phyloP scores from a whole-genome alignment of 495 filamentous ascomycete species.

The Xylaria venustula region DNA sequence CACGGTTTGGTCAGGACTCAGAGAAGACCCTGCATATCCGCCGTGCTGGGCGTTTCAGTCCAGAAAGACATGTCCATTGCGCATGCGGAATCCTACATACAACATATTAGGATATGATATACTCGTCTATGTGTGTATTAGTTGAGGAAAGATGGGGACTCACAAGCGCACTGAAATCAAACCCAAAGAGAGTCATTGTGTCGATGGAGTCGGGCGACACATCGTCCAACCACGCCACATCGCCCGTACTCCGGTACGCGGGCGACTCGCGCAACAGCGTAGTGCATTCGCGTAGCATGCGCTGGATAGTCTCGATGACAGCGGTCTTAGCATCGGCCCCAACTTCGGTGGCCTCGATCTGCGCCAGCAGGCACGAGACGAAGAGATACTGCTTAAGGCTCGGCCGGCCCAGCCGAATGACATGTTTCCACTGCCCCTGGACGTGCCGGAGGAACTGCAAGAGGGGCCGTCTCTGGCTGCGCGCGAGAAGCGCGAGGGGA shows the following conservation, averaged over 20 bases:
- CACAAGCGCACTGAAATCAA: constrained; percentile 9
- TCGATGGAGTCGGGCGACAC: not conserved
- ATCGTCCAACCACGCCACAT: not conserved
- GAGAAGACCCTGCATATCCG: not conserved
- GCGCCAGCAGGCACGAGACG: not conserved
- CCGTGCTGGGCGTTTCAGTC: not conserved
- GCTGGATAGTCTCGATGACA: not conserved
- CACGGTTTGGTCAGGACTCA: not conserved
- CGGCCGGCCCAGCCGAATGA: constrained; percentile 6
- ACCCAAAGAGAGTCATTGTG: constrained; percentile 5
- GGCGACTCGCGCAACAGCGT: not conserved
- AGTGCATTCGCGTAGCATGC: not conserved
- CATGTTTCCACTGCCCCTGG: constrained; percentile 2
- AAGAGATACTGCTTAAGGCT: constrained; percentile 11
- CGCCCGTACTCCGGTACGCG: not conserved
- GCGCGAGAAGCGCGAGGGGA: not conserved
- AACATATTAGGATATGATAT: not conserved
- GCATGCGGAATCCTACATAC: not conserved
- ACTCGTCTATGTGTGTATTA: not conserved
- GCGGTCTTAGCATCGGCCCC: not conserved
- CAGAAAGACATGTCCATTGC: not conserved
- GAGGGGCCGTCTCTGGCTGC: not conserved
- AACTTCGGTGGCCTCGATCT: constrained; percentile 5
- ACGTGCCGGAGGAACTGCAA: not conserved
- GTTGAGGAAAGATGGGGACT: not conserved